Conservation (phyloP, 2,329 filamentous ascomycete genomes). For the Stemphylium beticola region DNA sequence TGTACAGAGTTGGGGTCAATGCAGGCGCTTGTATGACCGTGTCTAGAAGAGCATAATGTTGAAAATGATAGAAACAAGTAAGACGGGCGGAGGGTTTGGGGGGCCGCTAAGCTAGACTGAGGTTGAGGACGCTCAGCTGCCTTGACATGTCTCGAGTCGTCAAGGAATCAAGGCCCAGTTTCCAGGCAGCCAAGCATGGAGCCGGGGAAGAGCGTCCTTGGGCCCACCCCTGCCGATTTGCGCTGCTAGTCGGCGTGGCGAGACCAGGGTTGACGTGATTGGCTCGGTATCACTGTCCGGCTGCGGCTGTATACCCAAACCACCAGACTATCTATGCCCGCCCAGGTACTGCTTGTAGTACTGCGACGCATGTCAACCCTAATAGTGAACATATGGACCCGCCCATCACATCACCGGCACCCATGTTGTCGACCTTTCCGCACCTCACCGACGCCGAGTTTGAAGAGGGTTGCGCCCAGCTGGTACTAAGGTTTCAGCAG, state of each 20-base stretch:
- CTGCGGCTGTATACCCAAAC: background rate
- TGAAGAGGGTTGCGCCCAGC: conserved; percentile 27
- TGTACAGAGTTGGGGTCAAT: conserved; percentile 26
- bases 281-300: background rate
- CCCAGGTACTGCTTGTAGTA: background rate
- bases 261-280: background rate
- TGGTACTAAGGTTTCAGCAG: conserved; percentile 25
- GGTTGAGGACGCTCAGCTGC: conserved; percentile 17
- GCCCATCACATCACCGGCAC: background rate
- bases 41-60: conserved; percentile 30
- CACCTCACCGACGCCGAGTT: conserved; percentile 39
- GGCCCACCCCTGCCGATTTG: background rate
- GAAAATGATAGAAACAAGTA: conserved; percentile 18
- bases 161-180: too few relatives aligned
- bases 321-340: too few relatives aligned
- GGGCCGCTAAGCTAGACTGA: conserved; percentile 24
- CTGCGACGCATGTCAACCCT: background rate
- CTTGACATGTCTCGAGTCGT: conserved; percentile 14
- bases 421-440: conserved; percentile 33
- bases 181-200: conserved; percentile 26
- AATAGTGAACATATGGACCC: background rate
- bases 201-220: conserved; percentile 5
- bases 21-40: conserved; percentile 25
- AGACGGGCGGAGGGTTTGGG: conserved; percentile 14
- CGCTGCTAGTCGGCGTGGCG: background rate